Base-by-base conservation (phyloP, 257 asterid species). In the Nicotiana tomentosiformis region DNA sequence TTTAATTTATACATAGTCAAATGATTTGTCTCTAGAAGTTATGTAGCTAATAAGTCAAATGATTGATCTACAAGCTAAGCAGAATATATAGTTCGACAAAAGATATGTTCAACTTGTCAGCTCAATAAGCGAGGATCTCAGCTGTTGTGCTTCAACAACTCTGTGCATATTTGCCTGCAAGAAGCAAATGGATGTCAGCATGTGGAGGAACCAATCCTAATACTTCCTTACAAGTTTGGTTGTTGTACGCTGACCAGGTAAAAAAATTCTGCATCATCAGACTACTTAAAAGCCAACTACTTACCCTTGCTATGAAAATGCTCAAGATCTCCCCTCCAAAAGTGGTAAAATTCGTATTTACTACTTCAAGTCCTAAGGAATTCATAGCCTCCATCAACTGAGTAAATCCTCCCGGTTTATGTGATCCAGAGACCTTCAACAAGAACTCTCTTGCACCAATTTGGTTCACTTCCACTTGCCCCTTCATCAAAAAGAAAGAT, bases 331-430 rank as follows among this genome's bases (percentile, higher is more conserved):
- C 83, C 82, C 90, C 93, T 83, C 92, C 85, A 55, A 84, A 68
- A 3, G 94, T 88, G 39, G 95, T 91, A 82, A 89, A 89, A 82
- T 90, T 94, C 39, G 83, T 96, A 89, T 95, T 96, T 2, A 66
- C 83, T 64, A 93, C 94, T 43, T 89, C 76, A 51, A 95, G 91
- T 84, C 94, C 95, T 14, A 87, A 85, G 57, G 86, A 83, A 72
- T 91, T 86, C 84, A 91, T 53, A 66, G 89, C 93, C 85, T 91
- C 90, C 90, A 94, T 81, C 89, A 95, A 83, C 86, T 83, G 86
- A 11, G 90, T 85, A 86, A 93, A 93, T 5, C 89, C 88, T 1
- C 92, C 90, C 77, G 74, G 80, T 82, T 51, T 88, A 80, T 89
- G 86, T 61, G 77, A 85, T 90, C 90, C 86, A 53, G 87, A 80